Evolutionary conservation across 495 filamentous ascomycete species (phyloP).

Genomic region (Aspergillus olivimuriae): DNA sequence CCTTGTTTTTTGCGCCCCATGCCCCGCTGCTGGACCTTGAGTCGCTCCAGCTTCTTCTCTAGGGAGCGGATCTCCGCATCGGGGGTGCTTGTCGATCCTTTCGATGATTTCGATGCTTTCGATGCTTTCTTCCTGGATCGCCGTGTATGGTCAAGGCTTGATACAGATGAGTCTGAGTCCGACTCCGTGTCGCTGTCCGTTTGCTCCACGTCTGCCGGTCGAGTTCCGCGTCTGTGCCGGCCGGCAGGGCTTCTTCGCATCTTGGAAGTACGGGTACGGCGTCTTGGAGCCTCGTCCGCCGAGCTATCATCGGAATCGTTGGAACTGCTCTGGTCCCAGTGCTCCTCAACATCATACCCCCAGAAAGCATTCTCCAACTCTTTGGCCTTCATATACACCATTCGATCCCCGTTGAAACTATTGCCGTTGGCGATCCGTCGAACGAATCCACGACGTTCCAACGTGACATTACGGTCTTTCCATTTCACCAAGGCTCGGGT

Average conservation of each 20-base stretch:
- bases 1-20: not conserved
- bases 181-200: conserved; percentile 1
- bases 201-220: not conserved
- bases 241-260: not conserved
- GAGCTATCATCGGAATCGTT: not conserved
- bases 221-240: not conserved
- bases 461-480: conserved; percentile 14
- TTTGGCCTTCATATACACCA: conserved; percentile 19
- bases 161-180: not conserved
- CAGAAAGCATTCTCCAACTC: conserved; percentile 10
- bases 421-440: conserved; percentile 13
- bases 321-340: conserved; percentile 1
- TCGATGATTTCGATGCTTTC: not conserved
- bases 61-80: conserved; percentile 1
- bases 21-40: conserved; percentile 1
- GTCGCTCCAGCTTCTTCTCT: not conserved
- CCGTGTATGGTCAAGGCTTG: not conserved
- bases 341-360: not conserved
- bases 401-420: conserved; percentile 9
- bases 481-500: conserved; percentile 18
- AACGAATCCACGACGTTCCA: conserved; percentile 18
- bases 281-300: not conserved
- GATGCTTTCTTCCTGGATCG: not conserved
- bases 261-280: conserved; percentile 1
- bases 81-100: not conserved